Evolutionary conservation across 257 asterid genomes (phyloP), one percentile per base, ranked within the genome.

Genomic region (Solanum dulcamara): DNA sequence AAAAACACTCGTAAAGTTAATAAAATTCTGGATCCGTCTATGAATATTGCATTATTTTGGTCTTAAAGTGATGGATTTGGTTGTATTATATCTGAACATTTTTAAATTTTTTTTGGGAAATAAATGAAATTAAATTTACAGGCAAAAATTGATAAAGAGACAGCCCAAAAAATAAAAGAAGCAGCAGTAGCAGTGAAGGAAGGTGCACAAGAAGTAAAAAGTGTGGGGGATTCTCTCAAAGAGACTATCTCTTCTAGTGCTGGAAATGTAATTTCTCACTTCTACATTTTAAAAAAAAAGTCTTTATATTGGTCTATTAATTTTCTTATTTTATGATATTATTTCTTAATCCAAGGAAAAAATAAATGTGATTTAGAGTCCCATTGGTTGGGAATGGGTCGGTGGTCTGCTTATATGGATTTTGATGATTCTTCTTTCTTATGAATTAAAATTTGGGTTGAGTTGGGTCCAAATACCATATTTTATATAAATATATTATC

Each of bases 181-280:
- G 93, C 98, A 22, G 97, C 98, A 5, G 90, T 91, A 38, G 88
- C 97, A 14, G 90, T 94, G 75, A 94, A 89, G 83, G 92, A 92
- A 15, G 96, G 97, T 32, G 89, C 97, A 2, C 90, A 92, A 87
- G 93, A 92, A 44, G 91, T 91, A 4, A 91, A 91, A 86, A 88
- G 89, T 60, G 88, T 92, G 33, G 92, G 93, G 7, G 82, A 92
- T 33, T 86, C 85, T 5, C 66, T 91, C 51, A 88, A 93, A 1
- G 92, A 88, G 5, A 89, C 88, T 17, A 71, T 91, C 81, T 81
- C 89, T 30, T 37, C 89, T 3, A 81, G 92, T 62, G 90, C 97
- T 6, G 95, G 92, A 90, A 87, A 86, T 55, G 97, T 94, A 90
- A 35, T 30, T 68, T 67, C 75, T 30, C n/a, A 30, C 74, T 66